Conservation (phyloP, 2,329 filamentous ascomycete species). For the Phialocephala sp. region DNA sequence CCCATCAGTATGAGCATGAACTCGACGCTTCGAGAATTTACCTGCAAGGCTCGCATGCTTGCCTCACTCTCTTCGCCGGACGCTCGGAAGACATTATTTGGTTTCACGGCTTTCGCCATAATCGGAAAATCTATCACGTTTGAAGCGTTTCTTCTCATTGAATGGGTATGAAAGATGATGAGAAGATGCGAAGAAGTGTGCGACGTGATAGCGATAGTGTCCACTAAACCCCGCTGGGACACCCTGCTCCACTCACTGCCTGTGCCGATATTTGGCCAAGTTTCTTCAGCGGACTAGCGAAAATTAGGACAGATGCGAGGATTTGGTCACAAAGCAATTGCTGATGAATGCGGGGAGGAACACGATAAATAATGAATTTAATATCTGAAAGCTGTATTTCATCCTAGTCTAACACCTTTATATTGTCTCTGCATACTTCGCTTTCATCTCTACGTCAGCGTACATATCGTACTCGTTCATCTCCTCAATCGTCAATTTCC, state of each 20-base stretch:
- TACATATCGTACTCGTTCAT: slow-evolving; percentile 72
- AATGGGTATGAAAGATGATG: background rate
- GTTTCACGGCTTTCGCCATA: background rate
- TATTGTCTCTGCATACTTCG: background rate
- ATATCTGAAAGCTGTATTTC: background rate
- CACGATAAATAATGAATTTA: background rate
- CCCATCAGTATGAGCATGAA: slow-evolving; percentile 13
- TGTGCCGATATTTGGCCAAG: background rate
- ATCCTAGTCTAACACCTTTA: background rate
- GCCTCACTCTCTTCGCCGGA: slow-evolving; percentile 40
- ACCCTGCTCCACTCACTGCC: background rate
- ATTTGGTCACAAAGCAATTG: background rate
- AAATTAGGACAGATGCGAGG: background rate
- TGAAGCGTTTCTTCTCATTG: background rate
- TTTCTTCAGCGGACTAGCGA: background rate
- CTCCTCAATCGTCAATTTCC: slow-evolving; percentile 70
- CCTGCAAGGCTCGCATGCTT: slow-evolving; percentile 47
- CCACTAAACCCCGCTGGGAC: background rate
- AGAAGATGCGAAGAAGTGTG: background rate
- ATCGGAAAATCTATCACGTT: background rate
- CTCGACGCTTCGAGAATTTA: slow-evolving; percentile 27
- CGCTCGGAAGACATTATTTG: slow-evolving; percentile 34
- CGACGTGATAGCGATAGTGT: background rate
- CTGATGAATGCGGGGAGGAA: background rate
- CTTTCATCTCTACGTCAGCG: slow-evolving; percentile 52